Evolutionary conservation across 2,329 filamentous ascomycete species (phyloP), one percentile per base, ranked within the genome.

Genomic region (Akanthomyces muscarius): DNA sequence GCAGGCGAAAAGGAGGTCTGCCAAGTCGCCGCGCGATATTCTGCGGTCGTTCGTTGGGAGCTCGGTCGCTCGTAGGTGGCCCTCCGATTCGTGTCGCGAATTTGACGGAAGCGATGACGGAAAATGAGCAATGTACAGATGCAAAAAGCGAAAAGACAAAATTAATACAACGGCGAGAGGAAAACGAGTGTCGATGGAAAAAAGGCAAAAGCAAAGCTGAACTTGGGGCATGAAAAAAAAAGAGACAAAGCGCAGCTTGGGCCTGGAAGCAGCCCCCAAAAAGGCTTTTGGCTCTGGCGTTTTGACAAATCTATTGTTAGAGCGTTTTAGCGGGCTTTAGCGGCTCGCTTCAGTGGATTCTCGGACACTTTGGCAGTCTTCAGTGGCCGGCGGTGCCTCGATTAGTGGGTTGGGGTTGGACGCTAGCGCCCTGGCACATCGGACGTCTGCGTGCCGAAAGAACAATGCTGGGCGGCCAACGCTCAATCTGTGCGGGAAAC

Each of bases 1-100:
- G 44, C 28, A 48, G 55, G 44, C 21, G 55, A 58, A 58, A 58
- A 58, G 55, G 55, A 58, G 55, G 55, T 33, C 14, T 41, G 55
- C 42, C 55, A 58, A 58, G 55, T 28, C 23, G 21, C 3, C 6
- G 47, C 47, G 47, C 21, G 25, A 50, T 38, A 28, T 58, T 28
- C 14, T 13, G 25, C 13, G 4, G 44, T 41, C 14, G 56, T 14
- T 18, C n/a, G 21, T 21, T 50, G 8, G 45, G 42, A 38, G 14
- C 25, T 16, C 30, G 16, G 11, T 25, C 50, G 30, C 18, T 23
- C 13, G 33, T 25, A 41, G 33, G 10, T 11, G 52, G 38, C n/a
- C 38, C 3, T 28, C 21, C 18, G 41, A 45, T 33, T 33, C 8
- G 11, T 25, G 18, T 23, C 5, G 25, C 28, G 47, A 13, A 25